phyloP scores from a whole-genome alignment of 139 green algal genomes.

The Axilococcus clingmanii region DNA sequence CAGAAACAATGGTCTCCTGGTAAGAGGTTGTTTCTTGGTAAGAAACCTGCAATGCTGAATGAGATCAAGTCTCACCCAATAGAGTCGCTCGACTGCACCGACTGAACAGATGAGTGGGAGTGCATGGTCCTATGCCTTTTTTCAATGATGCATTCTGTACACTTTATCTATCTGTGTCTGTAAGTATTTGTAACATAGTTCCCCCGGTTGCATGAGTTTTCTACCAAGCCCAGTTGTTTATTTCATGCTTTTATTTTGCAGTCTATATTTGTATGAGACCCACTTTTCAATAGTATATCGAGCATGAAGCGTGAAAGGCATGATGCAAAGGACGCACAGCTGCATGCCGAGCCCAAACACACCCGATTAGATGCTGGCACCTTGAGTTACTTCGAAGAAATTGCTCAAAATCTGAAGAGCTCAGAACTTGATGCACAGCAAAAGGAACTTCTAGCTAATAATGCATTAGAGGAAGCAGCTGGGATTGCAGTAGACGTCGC shows the following conservation, averaged over 20 bases:
- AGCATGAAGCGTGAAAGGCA: constrained; percentile 1
- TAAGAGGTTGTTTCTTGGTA: too few species aligned
- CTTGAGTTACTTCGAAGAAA: constrained; percentile 33
- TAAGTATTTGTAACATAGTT: too few species aligned
- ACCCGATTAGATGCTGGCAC: constrained; percentile 6
- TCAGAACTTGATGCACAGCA: constrained; percentile 50
- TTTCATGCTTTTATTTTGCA: not conserved
- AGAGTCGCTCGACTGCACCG: too few species aligned
- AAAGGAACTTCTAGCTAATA: constrained; percentile 41
- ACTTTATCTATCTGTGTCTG: too few species aligned
- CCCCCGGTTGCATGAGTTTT: too few species aligned
- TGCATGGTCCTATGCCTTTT: too few species aligned
- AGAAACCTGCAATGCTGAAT: too few species aligned
- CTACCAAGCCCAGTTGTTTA: too few species aligned
- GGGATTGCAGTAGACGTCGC: constrained; percentile 18
- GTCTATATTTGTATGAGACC: not conserved
- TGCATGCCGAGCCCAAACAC: not conserved
- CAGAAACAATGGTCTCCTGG: too few species aligned
- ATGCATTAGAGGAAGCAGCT: constrained; percentile 52
- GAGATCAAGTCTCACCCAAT: too few species aligned
- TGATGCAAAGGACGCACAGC: not conserved
- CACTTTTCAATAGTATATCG: not conserved
- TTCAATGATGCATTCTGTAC: too few species aligned
- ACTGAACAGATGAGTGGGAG: too few species aligned
- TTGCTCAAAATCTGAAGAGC: constrained; percentile 36